Percentiles rank a stretch among this genome's conserved stretches.
Evolutionary conservation across 2,329 filamentous ascomycete genomes (phyloP).

Genomic region (Pseudocercospora vitis): DNA sequence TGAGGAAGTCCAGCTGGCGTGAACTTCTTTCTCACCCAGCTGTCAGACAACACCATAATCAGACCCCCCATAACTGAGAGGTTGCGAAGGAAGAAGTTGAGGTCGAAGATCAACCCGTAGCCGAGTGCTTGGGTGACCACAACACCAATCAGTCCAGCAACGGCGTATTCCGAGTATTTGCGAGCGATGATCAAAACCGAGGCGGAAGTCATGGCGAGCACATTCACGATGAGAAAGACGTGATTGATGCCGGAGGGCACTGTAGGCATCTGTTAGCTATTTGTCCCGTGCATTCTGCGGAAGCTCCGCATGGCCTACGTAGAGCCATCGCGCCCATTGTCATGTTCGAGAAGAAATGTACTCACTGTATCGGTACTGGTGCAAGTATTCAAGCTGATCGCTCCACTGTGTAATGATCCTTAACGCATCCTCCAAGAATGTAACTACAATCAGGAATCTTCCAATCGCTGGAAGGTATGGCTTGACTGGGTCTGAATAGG

Average conservation of each 20-base stretch:
- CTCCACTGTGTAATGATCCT: slow-evolving; percentile 97
- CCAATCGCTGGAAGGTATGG: slow-evolving; percentile 97
- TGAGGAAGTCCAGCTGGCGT: slow-evolving; percentile 91
- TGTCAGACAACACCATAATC: slow-evolving; percentile 96
- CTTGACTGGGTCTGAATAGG: slow-evolving; percentile 84
- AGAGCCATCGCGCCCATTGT: no score
- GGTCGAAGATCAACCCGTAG: slow-evolving; percentile 96
- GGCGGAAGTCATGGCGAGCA: slow-evolving; percentile 72
- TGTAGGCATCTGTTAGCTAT: slow-evolving; percentile 42
- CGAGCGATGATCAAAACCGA: slow-evolving; percentile 85
- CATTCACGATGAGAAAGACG: slow-evolving; percentile 86
- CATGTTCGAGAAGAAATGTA: slow-evolving; percentile 16
- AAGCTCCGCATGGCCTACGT: no score
- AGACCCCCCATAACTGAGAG: slow-evolving; percentile 95
- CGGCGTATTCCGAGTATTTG: slow-evolving; percentile 90
- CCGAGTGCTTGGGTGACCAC: slow-evolving; percentile 92
- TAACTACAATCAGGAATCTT: slow-evolving; percentile 95
- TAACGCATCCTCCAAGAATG: slow-evolving; percentile 94
- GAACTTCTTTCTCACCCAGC: slow-evolving; percentile 96
- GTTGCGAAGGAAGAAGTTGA: slow-evolving; percentile 99
- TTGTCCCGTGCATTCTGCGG: slow-evolving; percentile 9
- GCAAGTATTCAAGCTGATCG: slow-evolving; percentile 90
- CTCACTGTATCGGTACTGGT: slow-evolving; percentile 91
- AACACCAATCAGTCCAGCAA: slow-evolving; percentile 83
- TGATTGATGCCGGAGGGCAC: slow-evolving; percentile 88